Conservation (phyloP, 306 rosid genomes). For the Lathyrus aphaca region DNA sequence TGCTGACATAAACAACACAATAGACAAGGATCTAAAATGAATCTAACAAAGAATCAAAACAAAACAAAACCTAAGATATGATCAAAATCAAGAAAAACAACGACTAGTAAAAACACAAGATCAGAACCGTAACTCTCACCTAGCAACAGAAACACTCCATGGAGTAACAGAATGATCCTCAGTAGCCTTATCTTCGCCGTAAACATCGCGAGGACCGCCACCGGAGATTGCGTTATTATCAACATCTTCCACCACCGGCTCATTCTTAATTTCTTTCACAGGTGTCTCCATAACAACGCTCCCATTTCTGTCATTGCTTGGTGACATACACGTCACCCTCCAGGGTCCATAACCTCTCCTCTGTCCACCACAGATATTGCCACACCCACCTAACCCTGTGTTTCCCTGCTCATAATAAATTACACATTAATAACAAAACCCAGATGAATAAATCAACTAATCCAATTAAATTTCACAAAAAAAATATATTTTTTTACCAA, state of each 20-base stretch:
- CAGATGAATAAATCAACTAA: conserved; percentile 36
- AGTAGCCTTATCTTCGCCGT: conserved; percentile 81
- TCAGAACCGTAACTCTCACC: conserved; percentile 62
- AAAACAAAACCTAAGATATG: neutral
- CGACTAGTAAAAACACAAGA: neutral
- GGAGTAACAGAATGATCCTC: conserved; percentile 91
- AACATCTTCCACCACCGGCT: conserved; percentile 48
- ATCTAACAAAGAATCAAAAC: conserved; percentile 14
- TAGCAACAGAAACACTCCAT: conserved; percentile 87
- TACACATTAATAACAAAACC: conserved; percentile 22
- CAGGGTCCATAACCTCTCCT: conserved; percentile 46
- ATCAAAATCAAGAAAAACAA: neutral
- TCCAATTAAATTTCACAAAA: conserved; percentile 11
- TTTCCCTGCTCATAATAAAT: conserved; percentile 50
- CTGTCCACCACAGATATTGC: conserved; percentile 46
- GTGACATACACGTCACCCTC: conserved; percentile 64
- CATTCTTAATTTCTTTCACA: conserved; percentile 52
- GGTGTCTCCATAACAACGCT: conserved; percentile 64
- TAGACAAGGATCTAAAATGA: conserved; percentile 12
- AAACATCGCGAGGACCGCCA: conserved; percentile 75
- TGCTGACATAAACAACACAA: neutral
- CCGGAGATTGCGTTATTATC: conserved; percentile 52
- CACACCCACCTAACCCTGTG: conserved; percentile 56
- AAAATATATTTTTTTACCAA: conserved; percentile 11
- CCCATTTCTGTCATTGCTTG: conserved; percentile 64